Base-by-base conservation (phyloP, 2,329 filamentous ascomycete species). In the Orbilia oligospora region DNA sequence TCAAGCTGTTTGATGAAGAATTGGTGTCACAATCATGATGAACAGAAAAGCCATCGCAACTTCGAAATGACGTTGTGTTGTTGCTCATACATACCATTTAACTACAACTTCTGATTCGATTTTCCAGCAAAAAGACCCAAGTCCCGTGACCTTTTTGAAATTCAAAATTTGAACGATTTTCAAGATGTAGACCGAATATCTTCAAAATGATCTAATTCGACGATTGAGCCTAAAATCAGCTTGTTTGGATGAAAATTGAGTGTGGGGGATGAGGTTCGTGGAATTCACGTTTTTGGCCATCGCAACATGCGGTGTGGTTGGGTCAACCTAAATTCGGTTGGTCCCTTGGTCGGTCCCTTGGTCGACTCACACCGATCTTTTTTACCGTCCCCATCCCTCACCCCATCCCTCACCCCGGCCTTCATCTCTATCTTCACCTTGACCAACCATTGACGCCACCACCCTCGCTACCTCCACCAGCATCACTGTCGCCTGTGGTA, bases 271-370 rank as follows among this genome's bases (percentile, higher is more conserved):
- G 20, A 44, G 56, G 36, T 61, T 44, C 33, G 36, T 27, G 20
- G 20, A 58, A 58, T 10, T 8, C 53, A n/a, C 0, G n/a, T 20
- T 36, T 36, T 38, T 22, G 33, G 18, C 4, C 53, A 58, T 58
- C 53, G 53, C 14, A 41, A 58, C 6, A 14, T 22, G 30, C 27
- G 5, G 14, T 55, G 51, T 27, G 63, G 63, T 67, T 67, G 63
- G 9, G 46, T 24, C 44, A 36, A 48, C 24, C 24, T 27, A 53
- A 36, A 33, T n/a, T 24, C 12, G 56, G 33, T 30, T 30, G 30
- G 8, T 30, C 30, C 9, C 4, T 36, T 14, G 12, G 38, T 41
- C 38, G 14, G 3, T 16, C 16, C 36, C 36, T 38, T 30, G 27
- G 36, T 38, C 36, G 36, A 38, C 36, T 38, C 36, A 38, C 12